These are phyloP conservation scores for Dioscorea alata DNA, from an alignment of 106 monocot genomes.

Conservation along the genomic window DNA sequence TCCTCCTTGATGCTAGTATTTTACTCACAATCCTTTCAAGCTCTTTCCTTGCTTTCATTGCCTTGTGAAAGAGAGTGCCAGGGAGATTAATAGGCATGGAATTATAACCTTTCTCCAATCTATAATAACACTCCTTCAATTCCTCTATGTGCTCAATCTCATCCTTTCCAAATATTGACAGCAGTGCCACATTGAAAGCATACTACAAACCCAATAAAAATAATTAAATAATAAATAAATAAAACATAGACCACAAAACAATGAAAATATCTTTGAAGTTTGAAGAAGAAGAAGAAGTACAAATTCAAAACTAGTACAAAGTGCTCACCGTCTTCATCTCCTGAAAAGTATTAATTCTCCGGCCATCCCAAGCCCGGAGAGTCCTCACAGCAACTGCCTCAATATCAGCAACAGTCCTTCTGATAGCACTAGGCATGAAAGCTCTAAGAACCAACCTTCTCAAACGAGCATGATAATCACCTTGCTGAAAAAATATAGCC, in stretches of 20 bases:
- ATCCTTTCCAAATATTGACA: slow-evolving; percentile 69
- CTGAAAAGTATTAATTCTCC: slow-evolving; percentile 62
- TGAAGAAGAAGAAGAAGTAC: no score
- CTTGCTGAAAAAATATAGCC: slow-evolving; percentile 96
- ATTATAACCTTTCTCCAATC: slow-evolving; percentile 89
- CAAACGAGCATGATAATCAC: slow-evolving; percentile 62
- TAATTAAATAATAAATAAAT: not conserved
- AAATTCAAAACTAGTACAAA: not conserved
- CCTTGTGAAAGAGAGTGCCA: slow-evolving; percentile 81
- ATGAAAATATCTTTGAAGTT: no score
- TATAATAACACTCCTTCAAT: slow-evolving; percentile 70
- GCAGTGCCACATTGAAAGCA: slow-evolving; percentile 73
- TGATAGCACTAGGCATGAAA: slow-evolving; percentile 70
- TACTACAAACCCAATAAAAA: slow-evolving; percentile 36
- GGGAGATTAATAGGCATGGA: slow-evolving; percentile 95
- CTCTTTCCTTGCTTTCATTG: slow-evolving; percentile 69
- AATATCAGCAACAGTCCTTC: slow-evolving; percentile 30
- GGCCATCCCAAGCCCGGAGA: slow-evolving; percentile 68
- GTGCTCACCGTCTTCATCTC: slow-evolving; percentile 83
- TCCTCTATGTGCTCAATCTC: slow-evolving; percentile 56
- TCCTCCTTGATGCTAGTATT: slow-evolving; percentile 46
- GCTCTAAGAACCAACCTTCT: slow-evolving; percentile 69
- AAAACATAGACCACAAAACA: no score
- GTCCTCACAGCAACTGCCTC: slow-evolving; percentile 44
- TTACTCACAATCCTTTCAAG: slow-evolving; percentile 42